These are phyloP conservation scores for Eleusine indica DNA, from an alignment of 176 grass and related monocot species.

Conservation along the genomic window DNA sequence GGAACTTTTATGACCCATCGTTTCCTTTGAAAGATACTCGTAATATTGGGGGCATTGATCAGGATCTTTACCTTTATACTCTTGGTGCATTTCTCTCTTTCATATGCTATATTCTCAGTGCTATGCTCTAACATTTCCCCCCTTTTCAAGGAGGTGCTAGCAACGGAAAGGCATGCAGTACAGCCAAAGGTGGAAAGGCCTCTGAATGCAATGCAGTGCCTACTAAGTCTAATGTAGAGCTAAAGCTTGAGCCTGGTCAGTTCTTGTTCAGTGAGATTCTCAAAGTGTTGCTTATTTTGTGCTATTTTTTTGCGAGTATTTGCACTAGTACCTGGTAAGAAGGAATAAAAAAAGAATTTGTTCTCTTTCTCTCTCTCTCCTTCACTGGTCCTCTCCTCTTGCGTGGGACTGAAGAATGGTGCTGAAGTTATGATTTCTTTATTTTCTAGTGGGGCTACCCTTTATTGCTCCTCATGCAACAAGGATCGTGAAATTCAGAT, in stretches of 20 bases:
- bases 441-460: no score
- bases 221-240: constrained; percentile 61
- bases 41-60: constrained; percentile 16
- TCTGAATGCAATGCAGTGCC: constrained; percentile 59
- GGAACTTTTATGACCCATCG: constrained; percentile 9
- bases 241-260: constrained; percentile 87
- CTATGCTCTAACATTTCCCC: neutral
- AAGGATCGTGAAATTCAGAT: no score
- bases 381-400: no score
- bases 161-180: constrained; percentile 47
- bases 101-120: constrained; percentile 28
- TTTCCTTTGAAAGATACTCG: constrained; percentile 31
- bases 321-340: no score
- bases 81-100: constrained; percentile 28
- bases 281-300: constrained; percentile 11
- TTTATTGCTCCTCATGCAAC: no score
- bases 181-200: constrained; percentile 72
- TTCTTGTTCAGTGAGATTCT: constrained; percentile 30
- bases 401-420: no score
- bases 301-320: neutral
- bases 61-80: constrained; percentile 15
- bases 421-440: no score
- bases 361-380: no score
- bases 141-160: constrained; percentile 46
- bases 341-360: no score